These are phyloP conservation scores for Drosera capensis DNA, from an alignment of 148 eudicot species.

Conservation along the genomic window DNA sequence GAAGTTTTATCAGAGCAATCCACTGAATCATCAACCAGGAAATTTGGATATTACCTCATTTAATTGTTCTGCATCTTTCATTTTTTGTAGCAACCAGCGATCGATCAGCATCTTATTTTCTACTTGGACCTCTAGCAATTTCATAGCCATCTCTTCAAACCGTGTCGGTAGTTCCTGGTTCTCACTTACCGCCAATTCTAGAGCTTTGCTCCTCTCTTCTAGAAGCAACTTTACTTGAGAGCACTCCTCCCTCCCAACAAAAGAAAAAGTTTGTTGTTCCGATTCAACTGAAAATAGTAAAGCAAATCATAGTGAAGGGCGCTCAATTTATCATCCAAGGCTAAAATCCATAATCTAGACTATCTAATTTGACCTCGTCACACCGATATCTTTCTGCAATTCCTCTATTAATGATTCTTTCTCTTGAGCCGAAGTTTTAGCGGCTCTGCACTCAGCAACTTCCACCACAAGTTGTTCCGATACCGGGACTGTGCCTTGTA, in stretches of 20 bases:
- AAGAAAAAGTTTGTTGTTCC: too few species aligned
- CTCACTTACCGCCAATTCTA: slow-evolving; percentile 60
- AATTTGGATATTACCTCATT: slow-evolving; percentile 94
- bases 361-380: slow-evolving; percentile 36
- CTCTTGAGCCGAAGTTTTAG: slow-evolving; percentile 55
- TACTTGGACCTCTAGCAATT: slow-evolving; percentile 55
- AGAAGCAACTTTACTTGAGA: slow-evolving; percentile 31
- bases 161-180: slow-evolving; percentile 49
- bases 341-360: not conserved
- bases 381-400: slow-evolving; percentile 43
- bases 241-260: slow-evolving; percentile 57
- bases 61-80: slow-evolving; percentile 93
- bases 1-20: not conserved
- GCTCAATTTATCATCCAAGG: not conserved
- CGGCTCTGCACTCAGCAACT: slow-evolving; percentile 79
- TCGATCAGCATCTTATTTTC: slow-evolving; percentile 77
- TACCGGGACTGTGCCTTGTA: slow-evolving; percentile 91
- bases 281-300: too few species aligned
- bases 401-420: slow-evolving; percentile 49
- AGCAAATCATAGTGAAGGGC: not conserved
- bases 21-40: too few species aligned
- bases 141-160: slow-evolving; percentile 43
- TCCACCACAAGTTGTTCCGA: slow-evolving; percentile 91
- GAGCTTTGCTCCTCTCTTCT: slow-evolving; percentile 63
- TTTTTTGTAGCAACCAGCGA: slow-evolving; percentile 87